Base-by-base conservation (phyloP, 345 rosid species). In the Syzygium jambos region DNA sequence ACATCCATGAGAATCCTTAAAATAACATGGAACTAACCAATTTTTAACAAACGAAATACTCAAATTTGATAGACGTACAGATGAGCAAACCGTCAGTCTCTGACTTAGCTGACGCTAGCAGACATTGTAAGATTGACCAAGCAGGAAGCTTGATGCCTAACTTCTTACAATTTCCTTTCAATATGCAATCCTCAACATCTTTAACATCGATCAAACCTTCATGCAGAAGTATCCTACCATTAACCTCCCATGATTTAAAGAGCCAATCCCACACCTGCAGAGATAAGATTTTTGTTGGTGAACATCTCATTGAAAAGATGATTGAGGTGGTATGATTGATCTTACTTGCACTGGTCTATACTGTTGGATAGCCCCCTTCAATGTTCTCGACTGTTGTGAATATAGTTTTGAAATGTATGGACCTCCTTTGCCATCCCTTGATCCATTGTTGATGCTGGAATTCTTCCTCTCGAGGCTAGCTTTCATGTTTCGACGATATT, bases 261-360 rank as follows among this genome's bases (percentile, higher is more conserved):
- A 97, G 87, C 98, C 98, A 96, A 88, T 95, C 98, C 98, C 97
- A 96, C 6, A 96, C 96, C 99, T 97, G 89, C 34, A 77, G 78
- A 59, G 87, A 85, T 53, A 16, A 51, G 73, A 86, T 11, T 88
- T 52, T 86, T 68, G 38, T 52, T n/a, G 49, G 73, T 29, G 54
- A 61, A 86, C 49, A 87, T 65, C 53, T 52, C 2, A 51, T 14
- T 9, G 17, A 85, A 27, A 22, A 41, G 25, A 3, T 53, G 13
- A 30, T 68, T 59, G n/a, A 51, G 63, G 43, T 14, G 61, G 27
- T 68, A 84, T n/a, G 54, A 68, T 82, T 80, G 30, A 30, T 89
- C 68, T 80, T 89, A 94, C 99, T 92, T 95, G 97, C 89, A 95
- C 89, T 14, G 98, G 95, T 89, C 90, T 95, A 77, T 94, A 93